These are phyloP conservation scores for Hymenoscyphus infarciens DNA, from an alignment of 2,329 filamentous ascomycete genomes.

Conservation along the genomic window DNA sequence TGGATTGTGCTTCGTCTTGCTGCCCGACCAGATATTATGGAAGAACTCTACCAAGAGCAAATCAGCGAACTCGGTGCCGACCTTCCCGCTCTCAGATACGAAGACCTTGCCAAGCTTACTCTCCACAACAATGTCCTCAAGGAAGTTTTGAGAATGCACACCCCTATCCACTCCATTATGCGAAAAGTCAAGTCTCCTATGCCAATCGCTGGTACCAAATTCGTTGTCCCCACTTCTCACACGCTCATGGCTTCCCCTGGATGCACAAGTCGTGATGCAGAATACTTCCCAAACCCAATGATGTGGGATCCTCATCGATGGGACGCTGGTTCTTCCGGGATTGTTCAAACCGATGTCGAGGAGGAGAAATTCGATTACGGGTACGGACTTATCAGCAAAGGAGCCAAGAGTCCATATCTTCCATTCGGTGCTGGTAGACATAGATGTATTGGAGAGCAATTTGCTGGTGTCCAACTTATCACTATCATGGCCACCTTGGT, in stretches of 20 bases:
- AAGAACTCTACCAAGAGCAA: constrained; percentile 83
- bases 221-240: constrained; percentile 76
- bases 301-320: constrained; percentile 90
- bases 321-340: constrained; percentile 62
- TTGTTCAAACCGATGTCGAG: constrained; percentile 49
- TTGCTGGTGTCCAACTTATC: constrained; percentile 88
- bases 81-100: constrained; percentile 71
- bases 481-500: constrained; percentile 78
- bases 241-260: constrained; percentile 81
- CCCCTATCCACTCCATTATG: constrained; percentile 93
- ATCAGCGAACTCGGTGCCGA: constrained; percentile 67
- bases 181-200: constrained; percentile 88
- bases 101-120: constrained; percentile 72
- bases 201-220: constrained; percentile 77
- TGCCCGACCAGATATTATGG: constrained; percentile 69
- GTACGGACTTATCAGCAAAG: constrained; percentile 89
- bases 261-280: constrained; percentile 67
- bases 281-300: constrained; percentile 78
- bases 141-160: constrained; percentile 86
- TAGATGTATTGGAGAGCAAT: constrained; percentile 94
- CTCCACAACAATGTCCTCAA: constrained; percentile 83
- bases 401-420: constrained; percentile 82
- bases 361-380: constrained; percentile 88
- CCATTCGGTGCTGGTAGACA: constrained; percentile 92
- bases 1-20: constrained; percentile 85